Evolutionary conservation across 1,139 yeast species (phyloP).

Genomic region (Kazachstania sp.): DNA sequence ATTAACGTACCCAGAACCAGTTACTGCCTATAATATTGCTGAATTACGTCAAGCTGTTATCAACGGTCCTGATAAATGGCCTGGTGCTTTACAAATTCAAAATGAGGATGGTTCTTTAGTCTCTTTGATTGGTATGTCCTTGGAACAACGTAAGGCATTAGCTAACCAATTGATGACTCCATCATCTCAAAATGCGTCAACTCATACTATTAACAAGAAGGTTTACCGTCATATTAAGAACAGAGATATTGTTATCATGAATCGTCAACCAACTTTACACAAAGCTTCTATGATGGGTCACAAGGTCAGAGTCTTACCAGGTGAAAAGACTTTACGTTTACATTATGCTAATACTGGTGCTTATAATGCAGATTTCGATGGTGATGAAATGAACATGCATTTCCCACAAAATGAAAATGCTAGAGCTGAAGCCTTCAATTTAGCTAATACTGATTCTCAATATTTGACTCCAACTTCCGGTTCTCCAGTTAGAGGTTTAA

Average conservation of each 20-base stretch:
- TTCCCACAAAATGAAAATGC: constrained; percentile 99
- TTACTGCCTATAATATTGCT: constrained; percentile 84
- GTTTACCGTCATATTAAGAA: constrained; percentile 90
- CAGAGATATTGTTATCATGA: constrained; percentile 94
- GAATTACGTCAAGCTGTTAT: constrained; percentile 91
- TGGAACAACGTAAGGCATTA: constrained; percentile 88
- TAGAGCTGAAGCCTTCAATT: constrained; percentile 86
- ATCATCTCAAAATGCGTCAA: constrained; percentile 37
- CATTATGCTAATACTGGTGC: constrained; percentile 99
- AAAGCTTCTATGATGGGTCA: constrained; percentile 99
- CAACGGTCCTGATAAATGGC: constrained; percentile 97
- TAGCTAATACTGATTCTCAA: constrained; percentile 96
- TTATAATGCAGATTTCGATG: constrained; percentile 98
- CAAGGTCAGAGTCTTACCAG: constrained; percentile 91
- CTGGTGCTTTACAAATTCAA: constrained; percentile 97
- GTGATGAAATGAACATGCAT: constrained; percentile 99
- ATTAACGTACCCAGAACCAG: constrained; percentile 97
- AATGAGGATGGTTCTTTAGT: constrained; percentile 90
- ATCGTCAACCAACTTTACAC: constrained; percentile 98
- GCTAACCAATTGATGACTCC: constrained; percentile 95
- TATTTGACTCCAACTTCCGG: constrained; percentile 98
- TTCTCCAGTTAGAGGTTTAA: constrained; percentile 94
- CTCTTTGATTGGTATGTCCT: constrained; percentile 78
- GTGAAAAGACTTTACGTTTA: constrained; percentile 90
- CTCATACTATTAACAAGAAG: constrained; percentile 70